Evolutionary conservation across 202 grass and related monocot species (phyloP).

Genomic region (Tripidium arundinaceum): DNA sequence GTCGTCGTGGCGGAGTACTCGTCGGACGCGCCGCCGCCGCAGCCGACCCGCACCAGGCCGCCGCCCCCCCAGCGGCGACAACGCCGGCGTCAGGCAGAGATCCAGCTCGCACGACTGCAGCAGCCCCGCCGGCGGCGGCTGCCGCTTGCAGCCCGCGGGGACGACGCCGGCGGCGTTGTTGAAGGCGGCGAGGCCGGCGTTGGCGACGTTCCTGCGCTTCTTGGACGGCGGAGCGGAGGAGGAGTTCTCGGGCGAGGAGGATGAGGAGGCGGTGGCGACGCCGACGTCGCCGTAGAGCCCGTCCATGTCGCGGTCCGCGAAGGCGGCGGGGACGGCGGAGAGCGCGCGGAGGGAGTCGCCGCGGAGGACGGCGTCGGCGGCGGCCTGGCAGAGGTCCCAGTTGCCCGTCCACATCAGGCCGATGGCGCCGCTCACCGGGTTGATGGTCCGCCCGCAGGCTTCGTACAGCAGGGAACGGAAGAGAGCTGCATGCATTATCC

Average conservation of each 20-base stretch:
- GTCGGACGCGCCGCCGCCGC: slow-evolving; percentile 40
- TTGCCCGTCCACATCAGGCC: slow-evolving; percentile 79
- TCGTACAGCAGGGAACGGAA: slow-evolving; percentile 86
- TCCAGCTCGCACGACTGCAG: slow-evolving; percentile 52
- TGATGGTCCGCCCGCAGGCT: slow-evolving; percentile 85
- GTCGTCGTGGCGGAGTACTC: slow-evolving; percentile 53
- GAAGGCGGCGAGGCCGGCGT: background rate
- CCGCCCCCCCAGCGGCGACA: background rate
- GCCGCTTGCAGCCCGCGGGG: too few species aligned
- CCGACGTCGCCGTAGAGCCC: slow-evolving; percentile 42
- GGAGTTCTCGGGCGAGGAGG: background rate
- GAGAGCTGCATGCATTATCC: slow-evolving; percentile 35
- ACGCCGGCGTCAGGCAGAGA: slow-evolving; percentile 57
- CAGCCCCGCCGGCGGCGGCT: background rate
- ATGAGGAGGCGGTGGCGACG: background rate
- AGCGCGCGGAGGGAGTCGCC: slow-evolving; percentile 51
- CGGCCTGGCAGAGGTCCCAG: slow-evolving; percentile 85
- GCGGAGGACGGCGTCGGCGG: slow-evolving; percentile 58
- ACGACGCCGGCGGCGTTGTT: background rate
- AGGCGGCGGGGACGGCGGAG: slow-evolving; percentile 35
- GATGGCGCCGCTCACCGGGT: slow-evolving; percentile 72
- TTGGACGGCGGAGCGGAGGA: slow-evolving; percentile 25
- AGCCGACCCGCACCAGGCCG: too few species aligned
- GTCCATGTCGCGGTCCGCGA: slow-evolving; percentile 39
- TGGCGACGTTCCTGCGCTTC: slow-evolving; percentile 27